Evolutionary conservation across 1,284 basidiomycete genomes (phyloP).

Genomic region (Ustilago loliicola): DNA sequence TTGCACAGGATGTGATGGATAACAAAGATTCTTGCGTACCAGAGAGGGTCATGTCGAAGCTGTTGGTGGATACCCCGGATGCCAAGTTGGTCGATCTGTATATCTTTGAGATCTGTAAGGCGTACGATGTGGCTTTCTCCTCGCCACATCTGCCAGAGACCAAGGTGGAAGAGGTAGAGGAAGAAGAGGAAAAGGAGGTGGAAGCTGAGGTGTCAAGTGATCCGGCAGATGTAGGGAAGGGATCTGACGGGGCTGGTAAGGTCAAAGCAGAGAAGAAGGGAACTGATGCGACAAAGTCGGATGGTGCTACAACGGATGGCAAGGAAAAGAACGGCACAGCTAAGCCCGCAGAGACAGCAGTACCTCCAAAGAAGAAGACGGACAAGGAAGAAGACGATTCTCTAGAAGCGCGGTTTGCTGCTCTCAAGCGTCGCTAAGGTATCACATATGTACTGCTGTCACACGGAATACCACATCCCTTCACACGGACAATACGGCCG

Average conservation of each 20-base stretch:
- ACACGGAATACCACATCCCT: background rate
- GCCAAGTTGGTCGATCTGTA: constrained; percentile 80
- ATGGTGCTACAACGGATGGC: constrained; percentile 16
- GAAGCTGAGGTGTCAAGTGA: background rate
- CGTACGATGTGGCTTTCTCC: constrained; percentile 60
- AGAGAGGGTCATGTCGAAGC: constrained; percentile 81
- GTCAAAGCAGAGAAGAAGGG: constrained; percentile 9
- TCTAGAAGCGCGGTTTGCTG: constrained; percentile 53
- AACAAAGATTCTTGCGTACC: constrained; percentile 84
- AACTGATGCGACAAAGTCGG: constrained; percentile 18
- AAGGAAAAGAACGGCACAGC: constrained; percentile 13
- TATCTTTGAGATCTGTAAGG: constrained; percentile 60
- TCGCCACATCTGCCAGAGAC: constrained; percentile 42
- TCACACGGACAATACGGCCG: background rate
- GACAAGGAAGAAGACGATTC: constrained; percentile 49
- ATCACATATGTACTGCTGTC: background rate
- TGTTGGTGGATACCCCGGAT: constrained; percentile 79
- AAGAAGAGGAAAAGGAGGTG: constrained; percentile 10
- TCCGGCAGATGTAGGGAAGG: background rate
- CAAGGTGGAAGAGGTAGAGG: constrained; percentile 17
- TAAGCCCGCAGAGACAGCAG: constrained; percentile 14
- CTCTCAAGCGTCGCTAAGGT: constrained; percentile 42
- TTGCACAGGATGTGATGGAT: constrained; percentile 82
- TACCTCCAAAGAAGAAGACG: constrained; percentile 27
- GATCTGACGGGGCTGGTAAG: background rate